Evolutionary conservation across 2,329 filamentous ascomycete genomes (phyloP).

Genomic region (Scedosporium aurantiacum): DNA sequence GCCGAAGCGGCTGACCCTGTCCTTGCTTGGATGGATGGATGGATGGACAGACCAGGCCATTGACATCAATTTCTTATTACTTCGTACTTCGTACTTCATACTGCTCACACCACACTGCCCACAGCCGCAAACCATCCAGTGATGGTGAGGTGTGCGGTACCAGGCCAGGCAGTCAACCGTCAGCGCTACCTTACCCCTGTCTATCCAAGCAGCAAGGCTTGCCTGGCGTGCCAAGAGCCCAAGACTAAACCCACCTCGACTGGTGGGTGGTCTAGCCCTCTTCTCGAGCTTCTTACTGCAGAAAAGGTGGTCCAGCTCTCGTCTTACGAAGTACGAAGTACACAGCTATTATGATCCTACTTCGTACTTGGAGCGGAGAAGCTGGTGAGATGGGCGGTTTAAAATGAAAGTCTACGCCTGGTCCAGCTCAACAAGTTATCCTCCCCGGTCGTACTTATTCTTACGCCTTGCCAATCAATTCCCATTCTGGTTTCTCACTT

Average conservation of each 20-base stretch:
- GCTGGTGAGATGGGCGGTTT: neutral
- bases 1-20: neutral
- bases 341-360: neutral
- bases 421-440: neutral
- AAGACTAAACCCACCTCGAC: neutral
- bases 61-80: too few relatives aligned
- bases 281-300: neutral
- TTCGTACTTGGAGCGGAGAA: neutral
- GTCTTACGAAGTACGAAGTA: neutral
- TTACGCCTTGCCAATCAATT: neutral
- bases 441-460: neutral
- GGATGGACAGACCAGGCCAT: too few relatives aligned
- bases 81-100: too few relatives aligned
- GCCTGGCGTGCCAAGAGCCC: neutral
- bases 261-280: neutral
- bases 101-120: neutral
- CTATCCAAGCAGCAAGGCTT: neutral
- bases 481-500: neutral
- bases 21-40: neutral
- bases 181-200: neutral
- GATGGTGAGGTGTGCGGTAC: neutral
- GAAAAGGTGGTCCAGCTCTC: too few relatives aligned
- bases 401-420: neutral
- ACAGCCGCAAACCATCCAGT: neutral
- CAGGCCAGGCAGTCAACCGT: neutral